Evolutionary conservation across 75 land plant species (phyloP), one percentile per base, ranked within the genome.

Genomic region (Pinus tabuliformis): DNA sequence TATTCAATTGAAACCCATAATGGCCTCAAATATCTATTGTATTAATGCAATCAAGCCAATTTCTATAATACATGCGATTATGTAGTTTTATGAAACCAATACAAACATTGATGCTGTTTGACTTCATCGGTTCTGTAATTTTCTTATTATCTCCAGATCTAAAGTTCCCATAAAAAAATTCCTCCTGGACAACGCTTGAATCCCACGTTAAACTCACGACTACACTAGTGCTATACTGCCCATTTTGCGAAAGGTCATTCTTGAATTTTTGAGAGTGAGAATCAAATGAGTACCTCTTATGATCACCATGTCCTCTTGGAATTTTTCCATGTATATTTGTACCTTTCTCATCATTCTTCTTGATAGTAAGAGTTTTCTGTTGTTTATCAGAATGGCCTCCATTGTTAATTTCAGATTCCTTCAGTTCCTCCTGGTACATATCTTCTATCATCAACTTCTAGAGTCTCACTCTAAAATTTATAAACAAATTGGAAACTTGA

Each of bases 371-470:
- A n/a, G 21, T 59, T 59, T 5, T 59, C 61, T 18, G 61, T 18
- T 18, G 21, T 18, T 59, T n/a, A 13, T 17, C 61, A n/a, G 21
- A 18, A 0, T 5, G 61, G 20, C 21, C 61, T 17, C 61, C 21
- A 17, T 0, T 6, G 18, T n/a, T 59, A 3, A 3, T 18, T 18
- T 18, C 61, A n/a, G 61, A 74, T 59, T 93, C 97, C 56, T 88
- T 94, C 37, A 81, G 63, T 68, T 96, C 99, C 79, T 94, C 99
- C 61, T 87, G 28, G 82, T 96, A 96, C 99, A 96, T 94, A 80
- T 95, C 96, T 72, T 96, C 99, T 60, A 96, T 93, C 99, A 96
- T 96, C 7, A 98, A 98, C 77, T 96, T 96, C 99, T 98, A 96
- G 33, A 96, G 90, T 66, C 99, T 79, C 24, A 96, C 99, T 66